Conservation (phyloP, 2,329 filamentous ascomycete genomes). For the Pseudogymnoascus pannorum region DNA sequence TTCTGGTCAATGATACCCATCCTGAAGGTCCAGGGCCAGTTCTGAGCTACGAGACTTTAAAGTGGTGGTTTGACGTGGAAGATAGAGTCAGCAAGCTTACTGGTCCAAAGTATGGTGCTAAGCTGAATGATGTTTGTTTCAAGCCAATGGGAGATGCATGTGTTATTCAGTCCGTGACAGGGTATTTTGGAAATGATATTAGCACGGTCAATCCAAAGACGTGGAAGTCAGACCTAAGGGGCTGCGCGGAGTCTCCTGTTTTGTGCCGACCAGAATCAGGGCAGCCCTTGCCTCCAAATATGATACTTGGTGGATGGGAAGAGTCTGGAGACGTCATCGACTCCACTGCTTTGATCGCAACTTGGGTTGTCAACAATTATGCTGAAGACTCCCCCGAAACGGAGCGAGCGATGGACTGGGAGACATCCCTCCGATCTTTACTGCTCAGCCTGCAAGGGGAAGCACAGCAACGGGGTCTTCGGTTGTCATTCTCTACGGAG, state of each 20-base stretch:
- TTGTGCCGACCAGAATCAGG: constrained; percentile 82
- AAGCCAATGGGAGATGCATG: constrained; percentile 86
- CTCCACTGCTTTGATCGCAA: constrained; percentile 74
- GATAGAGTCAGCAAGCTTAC: constrained; percentile 65
- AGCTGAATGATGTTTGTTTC: constrained; percentile 81
- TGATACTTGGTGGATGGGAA: constrained; percentile 78
- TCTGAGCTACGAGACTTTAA: constrained; percentile 77
- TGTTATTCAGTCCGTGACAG: constrained; percentile 85
- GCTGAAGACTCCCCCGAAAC: constrained; percentile 65
- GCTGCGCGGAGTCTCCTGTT: constrained; percentile 73
- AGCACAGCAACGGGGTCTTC: constrained; percentile 67
- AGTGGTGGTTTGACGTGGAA: constrained; percentile 93
- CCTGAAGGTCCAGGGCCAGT: constrained; percentile 62
- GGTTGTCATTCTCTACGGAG: constrained; percentile 91
- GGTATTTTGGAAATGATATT: constrained; percentile 71
- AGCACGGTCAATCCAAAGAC: constrained; percentile 51
- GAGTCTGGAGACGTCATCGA: constrained; percentile 58
- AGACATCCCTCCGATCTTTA: constrained; percentile 66
- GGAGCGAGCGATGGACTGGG: constrained; percentile 78
- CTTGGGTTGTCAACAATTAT: constrained; percentile 90
- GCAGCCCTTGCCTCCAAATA: constrained; percentile 77
- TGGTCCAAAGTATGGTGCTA: constrained; percentile 59
- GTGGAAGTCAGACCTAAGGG: constrained; percentile 66
- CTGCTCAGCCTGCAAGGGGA: constrained; percentile 75
- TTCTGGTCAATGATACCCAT: constrained; percentile 81